A percentile compares a stretch with the other conserved stretches of the same genome.
phyloP scores from a whole-genome alignment of 768 basidiomycete species.

The Mycena chlorophos region DNA sequence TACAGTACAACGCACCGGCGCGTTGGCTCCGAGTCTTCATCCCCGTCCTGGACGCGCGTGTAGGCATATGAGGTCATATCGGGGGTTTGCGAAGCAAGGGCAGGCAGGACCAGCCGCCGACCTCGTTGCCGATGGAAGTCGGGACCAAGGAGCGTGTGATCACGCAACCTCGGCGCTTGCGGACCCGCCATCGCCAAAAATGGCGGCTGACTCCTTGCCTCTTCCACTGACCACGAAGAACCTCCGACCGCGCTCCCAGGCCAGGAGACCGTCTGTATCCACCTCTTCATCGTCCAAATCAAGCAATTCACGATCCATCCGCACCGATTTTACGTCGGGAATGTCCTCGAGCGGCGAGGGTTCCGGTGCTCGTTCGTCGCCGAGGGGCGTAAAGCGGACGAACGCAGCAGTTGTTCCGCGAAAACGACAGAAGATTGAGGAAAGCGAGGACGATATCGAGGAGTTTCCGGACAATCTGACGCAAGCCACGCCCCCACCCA shows the following conservation, averaged over 20 bases:
- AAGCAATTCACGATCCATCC: background rate
- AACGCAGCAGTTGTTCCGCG: background rate
- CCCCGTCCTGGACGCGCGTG: constrained; percentile 12
- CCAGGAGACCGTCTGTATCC: background rate
- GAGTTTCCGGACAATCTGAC: background rate
- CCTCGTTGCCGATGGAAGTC: too few species aligned
- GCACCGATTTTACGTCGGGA: background rate
- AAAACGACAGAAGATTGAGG: background rate
- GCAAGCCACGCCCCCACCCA: background rate
- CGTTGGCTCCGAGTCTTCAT: constrained; percentile 10
- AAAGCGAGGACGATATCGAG: background rate
- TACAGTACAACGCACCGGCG: constrained; percentile 1
- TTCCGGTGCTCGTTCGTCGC: too few species aligned
- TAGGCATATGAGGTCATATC: constrained; percentile 22
- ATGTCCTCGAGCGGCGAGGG: background rate
- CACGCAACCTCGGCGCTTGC: too few species aligned
- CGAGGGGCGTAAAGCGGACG: background rate
- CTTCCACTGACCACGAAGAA: constrained; percentile 1
- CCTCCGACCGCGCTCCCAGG: constrained; percentile 3
- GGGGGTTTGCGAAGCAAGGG: background rate
- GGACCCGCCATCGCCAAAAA: background rate
- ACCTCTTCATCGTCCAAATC: background rate
- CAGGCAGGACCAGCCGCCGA: too few species aligned
- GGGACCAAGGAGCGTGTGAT: too few species aligned
- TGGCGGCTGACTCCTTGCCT: constrained; percentile 3